These are phyloP conservation scores for Stromatinia cepivora DNA, from an alignment of 2,329 filamentous ascomycete genomes.

Conservation along the genomic window DNA sequence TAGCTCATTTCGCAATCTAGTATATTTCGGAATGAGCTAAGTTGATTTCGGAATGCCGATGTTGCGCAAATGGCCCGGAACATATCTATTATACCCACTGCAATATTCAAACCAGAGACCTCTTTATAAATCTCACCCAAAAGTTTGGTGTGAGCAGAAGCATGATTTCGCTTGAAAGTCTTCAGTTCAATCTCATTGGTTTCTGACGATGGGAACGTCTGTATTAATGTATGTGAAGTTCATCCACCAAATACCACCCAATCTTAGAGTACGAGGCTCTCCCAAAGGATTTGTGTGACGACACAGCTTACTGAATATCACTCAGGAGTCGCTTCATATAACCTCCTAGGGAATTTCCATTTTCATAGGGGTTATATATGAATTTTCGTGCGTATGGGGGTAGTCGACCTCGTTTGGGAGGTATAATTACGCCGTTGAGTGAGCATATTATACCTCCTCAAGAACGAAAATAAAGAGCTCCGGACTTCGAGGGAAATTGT, in stretches of 20 bases:
- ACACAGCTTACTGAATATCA: not conserved
- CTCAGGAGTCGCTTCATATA: not conserved
- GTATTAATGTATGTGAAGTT: not conserved
- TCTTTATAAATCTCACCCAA: not conserved
- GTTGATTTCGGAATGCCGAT: too few species aligned
- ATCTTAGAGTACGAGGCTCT: not conserved
- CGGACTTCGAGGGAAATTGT: too few species aligned
- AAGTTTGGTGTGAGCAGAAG: not conserved
- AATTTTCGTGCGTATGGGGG: not conserved
- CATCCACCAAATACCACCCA: not conserved
- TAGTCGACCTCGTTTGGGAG: not conserved
- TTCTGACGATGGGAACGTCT: not conserved
- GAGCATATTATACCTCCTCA: not conserved
- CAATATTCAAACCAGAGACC: not conserved
- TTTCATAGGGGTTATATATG: not conserved
- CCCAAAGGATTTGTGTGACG: not conserved
- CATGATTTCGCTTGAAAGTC: not conserved
- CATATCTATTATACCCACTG: not conserved
- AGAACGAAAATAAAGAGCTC: too few species aligned
- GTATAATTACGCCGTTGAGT: not conserved
- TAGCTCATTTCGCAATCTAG: too few species aligned
- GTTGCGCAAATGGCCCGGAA: too few species aligned
- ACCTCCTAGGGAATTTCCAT: not conserved
- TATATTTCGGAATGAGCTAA: too few species aligned
- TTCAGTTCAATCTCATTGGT: conserved; percentile 3